Percentiles rank a stretch among this genome's conserved stretches.
Conservation (phyloP, 164 flowering plant species). For the Dillenia turbinata region DNA sequence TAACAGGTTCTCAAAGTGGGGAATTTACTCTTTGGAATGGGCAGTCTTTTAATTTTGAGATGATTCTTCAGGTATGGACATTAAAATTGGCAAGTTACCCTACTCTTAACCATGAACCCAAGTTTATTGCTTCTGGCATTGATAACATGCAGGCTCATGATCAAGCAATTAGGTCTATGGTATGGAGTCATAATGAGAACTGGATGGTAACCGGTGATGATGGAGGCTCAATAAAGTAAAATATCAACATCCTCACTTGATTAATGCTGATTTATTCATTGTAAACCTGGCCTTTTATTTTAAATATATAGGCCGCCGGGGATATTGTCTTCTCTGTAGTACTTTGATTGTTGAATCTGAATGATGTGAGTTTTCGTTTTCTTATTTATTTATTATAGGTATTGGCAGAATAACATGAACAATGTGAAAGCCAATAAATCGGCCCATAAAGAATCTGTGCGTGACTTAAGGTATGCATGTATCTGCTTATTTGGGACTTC, state of each 20-base stretch:
- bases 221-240: slow-evolving; percentile 94
- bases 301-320: too few relatives aligned
- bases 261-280: too few relatives aligned
- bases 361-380: neutral
- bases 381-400: slow-evolving; percentile 42
- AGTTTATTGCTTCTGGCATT: slow-evolving; percentile 1
- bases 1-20: slow-evolving; percentile 99
- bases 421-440: slow-evolving; percentile 96
- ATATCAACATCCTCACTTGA: too few relatives aligned
- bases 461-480: slow-evolving; percentile 72
- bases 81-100: too few relatives aligned
- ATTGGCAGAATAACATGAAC: slow-evolving; percentile 98
- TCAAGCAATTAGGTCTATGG: slow-evolving; percentile 96
- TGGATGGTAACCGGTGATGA: slow-evolving; percentile 99
- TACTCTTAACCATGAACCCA: neutral
- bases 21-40: slow-evolving; percentile 99
- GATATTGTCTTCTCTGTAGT: neutral
- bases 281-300: too few relatives aligned
- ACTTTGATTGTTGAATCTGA: neutral
- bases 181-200: slow-evolving; percentile 98
- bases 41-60: slow-evolving; percentile 96
- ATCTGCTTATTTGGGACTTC: neutral
- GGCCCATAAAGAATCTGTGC: slow-evolving; percentile 96
- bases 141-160: slow-evolving; percentile 81
- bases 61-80: slow-evolving; percentile 87